Evolutionary conservation across 1,284 basidiomycete species (phyloP).

Genomic region (Acaromyces ingoldii): DNA sequence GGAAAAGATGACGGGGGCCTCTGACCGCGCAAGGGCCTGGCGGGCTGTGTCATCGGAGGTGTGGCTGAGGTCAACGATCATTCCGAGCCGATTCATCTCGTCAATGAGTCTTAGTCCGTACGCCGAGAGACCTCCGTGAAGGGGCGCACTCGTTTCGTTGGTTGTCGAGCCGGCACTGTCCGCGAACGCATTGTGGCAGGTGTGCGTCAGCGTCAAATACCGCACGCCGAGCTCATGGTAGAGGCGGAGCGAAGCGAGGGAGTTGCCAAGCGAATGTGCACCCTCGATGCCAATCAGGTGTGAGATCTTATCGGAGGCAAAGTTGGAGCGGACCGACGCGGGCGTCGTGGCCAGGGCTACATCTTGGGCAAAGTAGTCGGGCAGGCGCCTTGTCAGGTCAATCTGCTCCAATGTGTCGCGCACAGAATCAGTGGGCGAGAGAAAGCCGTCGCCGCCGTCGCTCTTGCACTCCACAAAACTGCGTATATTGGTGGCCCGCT

Average conservation of each 20-base stretch:
- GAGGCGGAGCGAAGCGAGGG: conserved; percentile 11
- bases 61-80: conserved; percentile 44
- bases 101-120: conserved; percentile 14
- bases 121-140: conserved; percentile 17
- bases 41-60: conserved; percentile 37
- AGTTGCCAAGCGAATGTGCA: conserved; percentile 16
- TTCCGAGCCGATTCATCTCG: conserved; percentile 22
- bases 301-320: conserved; percentile 63
- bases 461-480: not conserved
- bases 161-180: conserved; percentile 13
- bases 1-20: conserved; percentile 45
- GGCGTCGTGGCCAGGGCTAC: conserved; percentile 10
- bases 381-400: conserved; percentile 8
- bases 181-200: conserved; percentile 24
- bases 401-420: conserved; percentile 13
- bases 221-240: conserved; percentile 16
- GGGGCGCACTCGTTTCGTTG: conserved; percentile 1
- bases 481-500: no score
- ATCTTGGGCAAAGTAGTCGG: conserved; percentile 1
- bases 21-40: conserved; percentile 27
- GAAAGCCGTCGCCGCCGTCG: not conserved
- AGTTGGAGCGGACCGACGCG: conserved; percentile 1
- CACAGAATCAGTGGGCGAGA: conserved; percentile 1
- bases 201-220: conserved; percentile 27
- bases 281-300: conserved; percentile 18